Base-by-base conservation (phyloP, 106 monocot species). In the Alisma plantagoaquatica region DNA sequence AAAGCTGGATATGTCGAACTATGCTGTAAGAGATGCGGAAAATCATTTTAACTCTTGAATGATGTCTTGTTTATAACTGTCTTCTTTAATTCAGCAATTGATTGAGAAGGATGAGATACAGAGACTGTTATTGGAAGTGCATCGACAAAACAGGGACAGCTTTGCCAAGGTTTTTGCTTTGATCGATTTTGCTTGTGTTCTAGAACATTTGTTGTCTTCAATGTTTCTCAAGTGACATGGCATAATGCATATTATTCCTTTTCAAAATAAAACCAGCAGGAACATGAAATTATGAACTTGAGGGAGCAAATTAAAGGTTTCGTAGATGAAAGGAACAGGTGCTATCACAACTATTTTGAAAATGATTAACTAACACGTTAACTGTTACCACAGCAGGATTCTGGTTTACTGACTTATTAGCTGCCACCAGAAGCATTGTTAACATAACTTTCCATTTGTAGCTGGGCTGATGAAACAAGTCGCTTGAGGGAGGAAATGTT, bases 1-100 rank as follows among this genome's bases (percentile, higher is more conserved):
- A 47, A 87, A 82, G 71, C 43, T 82, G 54, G 78, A 87, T 50
- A 78, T 87, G 70, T 75, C 67, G 27, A 78, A 72, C 45, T 82
- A 82, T 67, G 75, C 82, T 46, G 87, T 87, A 78, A 81, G 82
- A 68, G 52, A 44, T 22, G 15, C 11, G 16, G 2, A 57, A 53
- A 19, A 49, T 15, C 5, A 22, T 4, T 16, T 23, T 41, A 19
- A 17, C 8, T 22, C 1, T 23, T 12, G 21, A 41, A 33, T 10
- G 2, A 20, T 17, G 4, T 43, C 26, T 25, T 10, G 11, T 24
- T 58, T n/a, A 16, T 42, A 22, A 35, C 15, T 56, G 5, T 54
- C 42, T 35, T 21, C 46, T 56, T 27, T 10, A 4, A 22, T 62
- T 12, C 50, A 69, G 68, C 54, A 54, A 31, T 51, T 43, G 27